Percentiles rank a stretch among this genome's conserved stretches.
Conservation (phyloP, 148 eudicot species). For the Nepenthes gracilis region DNA sequence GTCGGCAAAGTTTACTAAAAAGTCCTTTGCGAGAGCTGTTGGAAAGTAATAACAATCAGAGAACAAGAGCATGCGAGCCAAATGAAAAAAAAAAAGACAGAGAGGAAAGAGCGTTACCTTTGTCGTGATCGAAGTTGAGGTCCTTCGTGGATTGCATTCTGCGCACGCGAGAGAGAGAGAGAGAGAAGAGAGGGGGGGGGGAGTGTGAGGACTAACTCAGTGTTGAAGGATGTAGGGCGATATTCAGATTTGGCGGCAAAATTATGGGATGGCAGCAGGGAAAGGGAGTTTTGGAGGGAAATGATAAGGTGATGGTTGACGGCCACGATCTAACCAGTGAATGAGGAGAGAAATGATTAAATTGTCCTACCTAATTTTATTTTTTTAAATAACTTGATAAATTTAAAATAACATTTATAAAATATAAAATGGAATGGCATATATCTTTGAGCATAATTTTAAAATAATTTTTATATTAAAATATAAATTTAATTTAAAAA, state of each 20-base stretch:
- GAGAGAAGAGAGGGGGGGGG: conserved; percentile 2
- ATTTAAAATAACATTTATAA: too few relatives aligned
- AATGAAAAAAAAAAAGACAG: not conserved
- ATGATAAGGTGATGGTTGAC: not conserved
- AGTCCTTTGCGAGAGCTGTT: conserved; percentile 64
- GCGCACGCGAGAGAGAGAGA: conserved; percentile 12
- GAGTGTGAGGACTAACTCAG: too few relatives aligned
- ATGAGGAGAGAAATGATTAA: too few relatives aligned
- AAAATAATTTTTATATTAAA: too few relatives aligned
- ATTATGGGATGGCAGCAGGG: not conserved
- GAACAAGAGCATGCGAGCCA: not conserved
- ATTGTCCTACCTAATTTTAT: too few relatives aligned
- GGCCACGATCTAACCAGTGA: not conserved
- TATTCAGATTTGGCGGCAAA: conserved; percentile 45
- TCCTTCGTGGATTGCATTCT: conserved; percentile 36
- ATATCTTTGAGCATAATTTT: too few relatives aligned
- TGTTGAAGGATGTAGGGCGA: too few relatives aligned
- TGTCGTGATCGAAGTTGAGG: conserved; percentile 50
- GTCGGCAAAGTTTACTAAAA: conserved; percentile 59
- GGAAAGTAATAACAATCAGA: not conserved
- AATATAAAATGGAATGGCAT: too few relatives aligned
- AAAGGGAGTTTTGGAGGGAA: conserved; percentile 23
- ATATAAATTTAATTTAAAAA: too few relatives aligned
- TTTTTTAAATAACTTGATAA: too few relatives aligned
- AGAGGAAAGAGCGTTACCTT: conserved; percentile 22